Conservation (phyloP, 352 stramenopile genomes). For the Aphanomyces invadans region DNA sequence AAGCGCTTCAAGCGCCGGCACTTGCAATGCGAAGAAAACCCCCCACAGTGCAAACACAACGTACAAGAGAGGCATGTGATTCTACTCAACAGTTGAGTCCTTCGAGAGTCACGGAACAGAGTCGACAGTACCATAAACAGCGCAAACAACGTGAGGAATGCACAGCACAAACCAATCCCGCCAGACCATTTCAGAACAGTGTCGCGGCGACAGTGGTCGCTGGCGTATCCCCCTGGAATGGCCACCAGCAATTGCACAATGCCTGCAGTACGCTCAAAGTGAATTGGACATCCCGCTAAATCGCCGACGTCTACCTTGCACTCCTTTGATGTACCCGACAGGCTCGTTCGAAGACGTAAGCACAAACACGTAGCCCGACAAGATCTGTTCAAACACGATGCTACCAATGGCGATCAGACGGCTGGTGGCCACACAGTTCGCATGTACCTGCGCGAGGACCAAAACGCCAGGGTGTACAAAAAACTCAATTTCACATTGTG, state of each 20-base stretch:
- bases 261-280: conserved; percentile 10
- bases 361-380: conserved; percentile 51
- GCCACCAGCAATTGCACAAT: conserved; percentile 46
- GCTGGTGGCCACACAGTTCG: neutral
- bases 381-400: conserved; percentile 48
- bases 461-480: conserved; percentile 57
- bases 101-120: neutral
- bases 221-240: conserved; percentile 46
- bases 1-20: conserved; percentile 56
- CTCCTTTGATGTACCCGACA: conserved; percentile 32
- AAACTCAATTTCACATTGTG: conserved; percentile 62
- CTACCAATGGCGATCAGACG: conserved; percentile 18
- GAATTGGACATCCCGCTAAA: no score
- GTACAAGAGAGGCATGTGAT: conserved; percentile 43
- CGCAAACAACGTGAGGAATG: conserved; percentile 37
- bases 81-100: conserved; percentile 23
- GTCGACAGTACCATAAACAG: conserved; percentile 29
- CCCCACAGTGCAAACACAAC: conserved; percentile 60
- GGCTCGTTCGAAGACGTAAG: conserved; percentile 45
- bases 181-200: conserved; percentile 38
- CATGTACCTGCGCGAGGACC: conserved; percentile 41
- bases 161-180: conserved; percentile 33
- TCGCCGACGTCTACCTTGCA: conserved; percentile 37
- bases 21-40: conserved; percentile 58
- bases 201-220: conserved; percentile 49